A percentile compares a stretch with the other conserved stretches of the same genome.
Conservation (phyloP, 2,329 filamentous ascomycete species). For the Phoma sp. region DNA sequence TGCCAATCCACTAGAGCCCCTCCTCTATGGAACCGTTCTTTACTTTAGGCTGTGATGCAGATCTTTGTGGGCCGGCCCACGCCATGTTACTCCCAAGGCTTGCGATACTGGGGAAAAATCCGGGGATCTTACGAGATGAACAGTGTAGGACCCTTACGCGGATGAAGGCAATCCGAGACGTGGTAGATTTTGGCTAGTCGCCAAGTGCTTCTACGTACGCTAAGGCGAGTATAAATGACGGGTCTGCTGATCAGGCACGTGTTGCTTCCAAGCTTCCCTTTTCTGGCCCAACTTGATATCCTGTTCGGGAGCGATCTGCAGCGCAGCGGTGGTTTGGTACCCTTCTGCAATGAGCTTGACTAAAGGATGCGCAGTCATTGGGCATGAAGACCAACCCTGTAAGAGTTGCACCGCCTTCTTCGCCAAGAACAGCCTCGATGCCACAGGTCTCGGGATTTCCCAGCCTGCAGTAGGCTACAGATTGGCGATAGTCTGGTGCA, state of each 20-base stretch:
- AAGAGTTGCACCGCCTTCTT: not conserved
- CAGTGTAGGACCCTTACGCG: not conserved
- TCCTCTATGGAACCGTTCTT: not conserved
- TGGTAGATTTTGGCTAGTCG: not conserved
- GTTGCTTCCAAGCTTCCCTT: not conserved
- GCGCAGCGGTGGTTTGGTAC: not conserved
- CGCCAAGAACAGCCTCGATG: not conserved
- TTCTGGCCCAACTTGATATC: slow-evolving; percentile 5
- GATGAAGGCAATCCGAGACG: slow-evolving; percentile 2
- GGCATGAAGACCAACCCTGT: not conserved
- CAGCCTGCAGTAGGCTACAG: not conserved
- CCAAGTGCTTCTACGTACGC: slow-evolving; percentile 1
- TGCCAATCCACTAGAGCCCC: not conserved
- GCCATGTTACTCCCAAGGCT: not conserved
- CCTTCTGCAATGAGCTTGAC: not conserved
- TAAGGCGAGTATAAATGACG: not conserved
- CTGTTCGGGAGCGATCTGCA: slow-evolving; percentile 1
- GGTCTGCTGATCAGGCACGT: not conserved
- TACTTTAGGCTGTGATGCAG: not conserved
- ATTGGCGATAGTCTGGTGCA: not conserved
- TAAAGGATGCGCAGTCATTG: slow-evolving; percentile 1
- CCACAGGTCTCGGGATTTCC: slow-evolving; percentile 1
- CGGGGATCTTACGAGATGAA: not conserved
- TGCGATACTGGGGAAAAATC: not conserved
- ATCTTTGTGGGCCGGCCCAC: slow-evolving; percentile 5